Evolutionary conservation across 2,329 filamentous ascomycete species (phyloP), one percentile per base, ranked within the genome.

Genomic region (Colletotrichum kahawae): DNA sequence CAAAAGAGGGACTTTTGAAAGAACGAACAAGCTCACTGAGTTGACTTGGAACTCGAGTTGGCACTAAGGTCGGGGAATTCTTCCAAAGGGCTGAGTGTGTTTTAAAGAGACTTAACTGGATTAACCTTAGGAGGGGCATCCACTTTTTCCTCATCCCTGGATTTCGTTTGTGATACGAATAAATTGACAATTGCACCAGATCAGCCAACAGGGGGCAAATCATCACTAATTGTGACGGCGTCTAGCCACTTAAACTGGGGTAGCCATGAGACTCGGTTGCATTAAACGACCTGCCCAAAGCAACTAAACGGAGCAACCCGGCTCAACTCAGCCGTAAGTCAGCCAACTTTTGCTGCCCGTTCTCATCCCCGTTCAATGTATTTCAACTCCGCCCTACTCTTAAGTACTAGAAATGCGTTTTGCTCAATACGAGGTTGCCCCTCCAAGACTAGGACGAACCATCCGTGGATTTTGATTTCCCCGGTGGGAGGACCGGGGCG

Each of bases 401-500:
- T 10, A 21, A 51, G n/a, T n/a, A 57, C 34, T 70, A 38, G 13
- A 67, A 54, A 68, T 68, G 66, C 33, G 34, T 63, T 54, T 21
- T 29, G 24, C 3, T 4, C 3, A 18, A 33, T 66, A 43, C 56
- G 56, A 43, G 56, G 36, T 21, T 38, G 34, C 43, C 43, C 43
- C 43, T 51, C 43, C 67, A 27, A 36, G 33, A 27, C 31, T 27
- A 51, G 21, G 38, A 33, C 5, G 43, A 70, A 57, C 60, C 60
- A 71, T 71, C 56, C 60, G 68, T 71, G 60, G 68, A 71, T 33
- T 71, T 71, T 33, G 21, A 57, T 66, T 71, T 62, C 14, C 60
- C 60, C 68, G 62, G 34, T 36, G 60, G 36, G 36, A 6, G 21
- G 21, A 67, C 54, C 62, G 57, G 33, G 54, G 43, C 57, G 18